Conservation (phyloP, 768 basidiomycete species). For the Trichaptum fuscoviolaceum region DNA sequence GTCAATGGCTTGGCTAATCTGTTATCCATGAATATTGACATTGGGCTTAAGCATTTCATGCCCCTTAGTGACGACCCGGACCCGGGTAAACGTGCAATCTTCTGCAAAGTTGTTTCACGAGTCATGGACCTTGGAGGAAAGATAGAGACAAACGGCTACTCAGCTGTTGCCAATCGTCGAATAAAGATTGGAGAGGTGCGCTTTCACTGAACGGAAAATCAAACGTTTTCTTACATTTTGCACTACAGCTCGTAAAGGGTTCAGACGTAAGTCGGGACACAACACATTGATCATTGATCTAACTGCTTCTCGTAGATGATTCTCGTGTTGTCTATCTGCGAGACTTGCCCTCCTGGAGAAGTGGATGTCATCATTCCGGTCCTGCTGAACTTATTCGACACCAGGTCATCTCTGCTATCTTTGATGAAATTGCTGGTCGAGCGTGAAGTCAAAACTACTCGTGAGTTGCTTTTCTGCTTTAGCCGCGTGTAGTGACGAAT, state of each 20-base stretch:
- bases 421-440: constrained; percentile 84
- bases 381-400: constrained; percentile 82
- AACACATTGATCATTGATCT: not conserved
- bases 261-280: constrained; percentile 49
- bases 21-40: constrained; percentile 79
- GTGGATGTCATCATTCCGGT: constrained; percentile 83
- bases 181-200: constrained; percentile 57
- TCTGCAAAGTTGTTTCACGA: constrained; percentile 77
- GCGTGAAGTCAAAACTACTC: constrained; percentile 72
- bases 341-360: constrained; percentile 73
- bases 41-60: constrained; percentile 85
- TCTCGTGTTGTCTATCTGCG: constrained; percentile 80
- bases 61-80: constrained; percentile 73
- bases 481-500: constrained; percentile 2
- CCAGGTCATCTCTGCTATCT: constrained; percentile 60
- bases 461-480: constrained; percentile 33
- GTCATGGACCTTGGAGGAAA: constrained; percentile 77
- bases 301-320: constrained; percentile 46
- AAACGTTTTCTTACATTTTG: constrained; percentile 1
- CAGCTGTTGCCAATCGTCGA: constrained; percentile 40
- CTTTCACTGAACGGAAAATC: constrained; percentile 8
- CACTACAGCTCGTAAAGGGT: constrained; percentile 59
- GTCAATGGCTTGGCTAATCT: constrained; percentile 79
- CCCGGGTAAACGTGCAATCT: constrained; percentile 65
- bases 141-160: constrained; percentile 58